Base-by-base conservation (phyloP, 2,329 filamentous ascomycete species). In the Thielaviopsis musarum region DNA sequence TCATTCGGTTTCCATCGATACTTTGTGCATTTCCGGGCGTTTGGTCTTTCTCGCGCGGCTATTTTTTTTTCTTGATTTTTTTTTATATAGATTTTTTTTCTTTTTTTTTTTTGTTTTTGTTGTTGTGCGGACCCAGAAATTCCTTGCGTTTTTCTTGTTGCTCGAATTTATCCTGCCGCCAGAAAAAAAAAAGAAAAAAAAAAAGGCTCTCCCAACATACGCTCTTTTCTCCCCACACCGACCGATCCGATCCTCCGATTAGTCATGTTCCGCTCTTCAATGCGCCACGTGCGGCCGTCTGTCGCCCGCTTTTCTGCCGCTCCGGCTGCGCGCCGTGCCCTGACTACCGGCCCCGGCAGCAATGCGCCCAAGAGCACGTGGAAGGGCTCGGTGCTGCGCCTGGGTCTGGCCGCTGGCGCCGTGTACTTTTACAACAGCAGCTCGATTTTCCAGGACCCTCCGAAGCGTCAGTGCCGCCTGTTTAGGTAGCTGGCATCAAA, bases 381-480 rank as follows among this genome's bases (percentile, higher is more conserved):
- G 87, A 95, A 91, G 78, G 85, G 83, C 70, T 77, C 83, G 57
- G 78, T 77, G 3, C 70, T 81, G 66, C 80, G 91, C 74, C 85
- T 89, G 81, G 88, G 83, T 64, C 69, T 93, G 59, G 91, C 88
- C 0, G 77, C 76, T 61, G 88, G 79, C 21, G 83, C 85, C 53
- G 74, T 97, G 56, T 98, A 97, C 74, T 96, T 88, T 72, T 98
- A 97, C 72, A 95, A 90, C 75, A 96, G 90, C 7, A 91, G 85
- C 67, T 80, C 83, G 58, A 77, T 89, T 22, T 97, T 97, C 71
- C 87, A 90, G 17, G 88, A 96, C 66, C 85, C 94, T 71, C 80
- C 83, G 41, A 72, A 79, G 65, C 79, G 90, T 95, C 49, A 57
- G 63, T 59, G 26, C 26, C 7, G 5, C n/a, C 30, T 34, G 30